phyloP scores from a whole-genome alignment of 768 basidiomycete genomes.

The Kwoniella heveanensis region DNA sequence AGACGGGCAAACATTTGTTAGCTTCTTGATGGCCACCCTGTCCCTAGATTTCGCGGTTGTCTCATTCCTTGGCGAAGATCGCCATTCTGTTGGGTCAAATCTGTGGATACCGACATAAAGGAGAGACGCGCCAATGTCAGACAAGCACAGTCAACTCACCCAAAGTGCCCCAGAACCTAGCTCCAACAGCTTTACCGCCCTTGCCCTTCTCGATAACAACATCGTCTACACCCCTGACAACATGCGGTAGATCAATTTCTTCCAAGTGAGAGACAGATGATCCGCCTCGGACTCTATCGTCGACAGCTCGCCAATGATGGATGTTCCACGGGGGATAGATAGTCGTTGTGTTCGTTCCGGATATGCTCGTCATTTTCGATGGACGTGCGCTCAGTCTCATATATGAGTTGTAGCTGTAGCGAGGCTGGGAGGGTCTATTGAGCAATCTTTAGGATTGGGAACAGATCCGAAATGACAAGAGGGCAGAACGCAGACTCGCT shows the following conservation, averaged over 20 bases:
- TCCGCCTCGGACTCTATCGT: conserved; percentile 57
- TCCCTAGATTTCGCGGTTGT: no score
- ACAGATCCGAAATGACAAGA: no score
- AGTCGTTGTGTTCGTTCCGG: not conserved
- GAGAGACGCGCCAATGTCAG: no score
- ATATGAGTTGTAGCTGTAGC: no score
- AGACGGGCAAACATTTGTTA: not conserved
- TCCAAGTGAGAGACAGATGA: conserved; percentile 52
- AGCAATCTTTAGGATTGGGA: no score
- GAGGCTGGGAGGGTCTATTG: no score
- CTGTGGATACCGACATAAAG: no score
- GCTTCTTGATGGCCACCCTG: not conserved
- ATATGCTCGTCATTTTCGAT: not conserved
- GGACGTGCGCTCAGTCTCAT: no score
- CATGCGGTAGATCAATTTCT: conserved; percentile 19
- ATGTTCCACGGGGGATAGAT: conserved; percentile 54
- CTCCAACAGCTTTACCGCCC: conserved; percentile 22
- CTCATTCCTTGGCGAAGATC: no score
- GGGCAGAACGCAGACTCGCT: no score
- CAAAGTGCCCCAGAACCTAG: conserved; percentile 53
- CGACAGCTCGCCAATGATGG: conserved; percentile 53
- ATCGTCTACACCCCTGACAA: not conserved
- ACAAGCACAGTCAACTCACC: conserved; percentile 46
- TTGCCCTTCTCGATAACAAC: conserved; percentile 4
- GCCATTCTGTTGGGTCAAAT: no score